Evolutionary conservation across 331 rosid species (phyloP), one percentile per base, ranked within the genome.

Genomic region (Prunus yedoensis): DNA sequence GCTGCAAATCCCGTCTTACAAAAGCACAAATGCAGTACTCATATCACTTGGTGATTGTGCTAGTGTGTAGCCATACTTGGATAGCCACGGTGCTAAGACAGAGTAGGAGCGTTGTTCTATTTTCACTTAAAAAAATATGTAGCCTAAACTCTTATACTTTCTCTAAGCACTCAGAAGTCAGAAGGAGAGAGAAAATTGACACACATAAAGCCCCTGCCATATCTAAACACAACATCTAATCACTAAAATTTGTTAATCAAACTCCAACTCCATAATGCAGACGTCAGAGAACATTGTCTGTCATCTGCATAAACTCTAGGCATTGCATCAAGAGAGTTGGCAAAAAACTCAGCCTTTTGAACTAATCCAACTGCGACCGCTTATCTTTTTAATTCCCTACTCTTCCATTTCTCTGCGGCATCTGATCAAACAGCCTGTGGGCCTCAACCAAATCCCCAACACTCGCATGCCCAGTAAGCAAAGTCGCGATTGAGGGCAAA

Each of bases 351-450:
- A 46, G 60, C 62, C 69, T 64, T 67, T 45, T 38, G 69, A 56
- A 66, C 77, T 82, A 79, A 91, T 74, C 83, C 76, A 76, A 85
- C 96, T 91, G 78, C 52, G 64, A 62, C 92, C 96, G 2, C 87
- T 89, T 68, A 87, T 83, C 87, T 93, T 93, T 66, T 74, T 52
- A 62, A 89, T 70, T 38, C 89, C 88, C 67, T 72, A 87, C 80
- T 91, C 87, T 49, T 64, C 83, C 96, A 93, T 93, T 86, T 77
- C 87, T 91, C 69, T 63, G 57, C 4, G 97, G 97, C 91, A 91
- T 93, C 10, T 45, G 82, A 68, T 80, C 88, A 30, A 91, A 93
- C 81, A 93, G 53, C 73, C 61, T 78, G 78, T 81, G 74, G 5
- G 92, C 97, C 83, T 87, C 89, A 71, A 20, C 74, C 23, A 89